phyloP scores from a whole-genome alignment of 257 asterid genomes.

The Petrea volubilis region DNA sequence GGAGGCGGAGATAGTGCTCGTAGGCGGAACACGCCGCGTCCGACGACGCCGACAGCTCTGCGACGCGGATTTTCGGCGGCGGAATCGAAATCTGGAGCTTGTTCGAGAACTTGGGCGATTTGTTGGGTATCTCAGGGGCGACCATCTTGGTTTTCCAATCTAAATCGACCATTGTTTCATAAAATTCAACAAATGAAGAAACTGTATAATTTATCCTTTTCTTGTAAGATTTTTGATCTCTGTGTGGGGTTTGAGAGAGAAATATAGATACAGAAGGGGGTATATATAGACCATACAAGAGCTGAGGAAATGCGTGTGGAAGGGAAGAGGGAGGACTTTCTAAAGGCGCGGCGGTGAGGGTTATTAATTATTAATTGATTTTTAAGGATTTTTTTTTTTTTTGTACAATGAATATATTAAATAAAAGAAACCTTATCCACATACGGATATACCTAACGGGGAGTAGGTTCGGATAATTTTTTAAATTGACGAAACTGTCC shows the following conservation, averaged over 20 bases:
- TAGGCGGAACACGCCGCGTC: constrained; percentile 73
- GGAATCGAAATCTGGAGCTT: constrained; percentile 74
- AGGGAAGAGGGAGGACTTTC: constrained; percentile 32
- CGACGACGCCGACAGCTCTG: constrained; percentile 68
- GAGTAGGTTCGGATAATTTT: constrained; percentile 23
- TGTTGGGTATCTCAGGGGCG: constrained; percentile 53
- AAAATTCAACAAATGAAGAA: background rate
- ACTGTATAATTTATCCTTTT: background rate
- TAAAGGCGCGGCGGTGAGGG: constrained; percentile 55
- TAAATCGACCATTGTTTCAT: constrained; percentile 72
- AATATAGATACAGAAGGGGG: constrained; percentile 47
- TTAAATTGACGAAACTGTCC: constrained; percentile 40
- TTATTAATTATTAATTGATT: background rate
- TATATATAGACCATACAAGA: too few relatives aligned
- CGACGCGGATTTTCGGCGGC: constrained; percentile 35
- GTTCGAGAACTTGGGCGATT: constrained; percentile 62
- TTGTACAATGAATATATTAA: background rate
- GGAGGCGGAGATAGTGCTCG: constrained; percentile 70
- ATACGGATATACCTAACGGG: constrained; percentile 52
- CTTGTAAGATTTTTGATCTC: background rate
- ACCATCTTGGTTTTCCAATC: constrained; percentile 79
- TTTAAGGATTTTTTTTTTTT: background rate
- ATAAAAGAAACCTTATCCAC: constrained; percentile 59
- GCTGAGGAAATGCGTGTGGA: constrained; percentile 65
- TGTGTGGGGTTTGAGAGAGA: constrained; percentile 24